These are phyloP conservation scores for Ilyonectria destructans DNA, from an alignment of 2,329 filamentous ascomycete genomes.

Conservation along the genomic window DNA sequence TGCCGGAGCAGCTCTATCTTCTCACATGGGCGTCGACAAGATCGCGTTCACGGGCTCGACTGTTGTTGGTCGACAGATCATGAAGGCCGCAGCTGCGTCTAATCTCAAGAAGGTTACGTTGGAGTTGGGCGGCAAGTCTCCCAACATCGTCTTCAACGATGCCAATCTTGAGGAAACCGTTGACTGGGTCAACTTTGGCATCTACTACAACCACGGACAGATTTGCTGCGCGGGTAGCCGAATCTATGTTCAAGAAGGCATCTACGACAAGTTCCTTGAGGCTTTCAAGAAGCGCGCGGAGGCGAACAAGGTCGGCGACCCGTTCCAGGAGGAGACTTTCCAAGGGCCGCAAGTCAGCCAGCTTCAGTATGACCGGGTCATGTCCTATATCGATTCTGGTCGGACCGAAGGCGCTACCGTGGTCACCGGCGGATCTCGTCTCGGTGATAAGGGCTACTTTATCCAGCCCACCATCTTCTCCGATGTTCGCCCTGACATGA, in stretches of 20 bases:
- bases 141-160: slow-evolving; percentile 5
- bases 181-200: background rate
- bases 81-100: background rate
- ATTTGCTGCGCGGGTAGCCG: background rate
- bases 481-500: background rate
- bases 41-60: slow-evolving; percentile 4
- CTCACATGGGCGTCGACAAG: slow-evolving; percentile 5
- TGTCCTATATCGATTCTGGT: slow-evolving; percentile 3
- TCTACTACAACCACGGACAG: slow-evolving; percentile 4
- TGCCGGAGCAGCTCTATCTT: background rate
- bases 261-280: background rate
- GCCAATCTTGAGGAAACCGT: background rate
- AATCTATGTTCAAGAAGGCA: slow-evolving; percentile 1
- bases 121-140: slow-evolving; percentile 6
- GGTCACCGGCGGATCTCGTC: background rate
- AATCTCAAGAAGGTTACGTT: slow-evolving; percentile 9
- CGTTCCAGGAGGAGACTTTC: background rate
- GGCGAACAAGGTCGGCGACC: background rate
- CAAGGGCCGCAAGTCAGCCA: slow-evolving; percentile 4
- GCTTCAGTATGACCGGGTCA: background rate
- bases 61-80: background rate
- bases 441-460: background rate
- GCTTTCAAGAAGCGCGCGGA: background rate
- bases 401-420: background rate
- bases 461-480: slow-evolving; percentile 9